Evolutionary conservation across 2,329 filamentous ascomycete species (phyloP), one percentile per base, ranked within the genome.

Genomic region (Phoma sp.): DNA sequence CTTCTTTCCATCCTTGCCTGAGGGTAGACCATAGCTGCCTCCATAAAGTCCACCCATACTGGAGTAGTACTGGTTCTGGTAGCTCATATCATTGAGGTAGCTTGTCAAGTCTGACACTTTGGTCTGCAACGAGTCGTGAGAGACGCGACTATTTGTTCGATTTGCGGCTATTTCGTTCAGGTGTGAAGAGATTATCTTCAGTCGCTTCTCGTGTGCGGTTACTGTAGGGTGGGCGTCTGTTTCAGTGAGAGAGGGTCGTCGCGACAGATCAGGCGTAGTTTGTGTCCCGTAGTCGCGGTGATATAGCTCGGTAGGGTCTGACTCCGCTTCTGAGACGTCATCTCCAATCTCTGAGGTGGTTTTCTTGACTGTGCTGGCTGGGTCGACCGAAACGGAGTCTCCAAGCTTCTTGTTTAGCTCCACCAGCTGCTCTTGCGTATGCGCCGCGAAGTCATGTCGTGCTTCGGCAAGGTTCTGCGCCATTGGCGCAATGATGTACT

Each of bases 281-380:
- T 95, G 91, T 1, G 90, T 90, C 59, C 89, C 90, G 55, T 91
- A 83, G 68, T 95, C 91, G 38, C 90, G 85, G 73, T 93, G 90
- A 75, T 91, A 95, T 57, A 93, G 83, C 73, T 93, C 90, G 1
- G 88, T 87, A 1, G 91, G 90, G 60, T 87, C 85, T 11, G 83
- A 85, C 64, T 82, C 81, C 12, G 65, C 66, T 36, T 84, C 81
- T 15, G 78, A 78, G n/a, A 74, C 65, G 32, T 77, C 74, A 23
- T 76, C 75, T 14, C 71, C 69, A 1, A 73, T 60, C 26, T 64
- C 68, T 47, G 53, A 55, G 6, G 59, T 57, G 32, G 55, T 66
- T 17, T 59, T 47, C 59, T 66, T 76, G 47, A 53, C 64, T 56
- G 65, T 73, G 51, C 48, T 66, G 46, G 59, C 59, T 5, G 88